These are phyloP conservation scores for Boletus pseudopeckii DNA, from an alignment of 768 basidiomycete species.

Conservation along the genomic window DNA sequence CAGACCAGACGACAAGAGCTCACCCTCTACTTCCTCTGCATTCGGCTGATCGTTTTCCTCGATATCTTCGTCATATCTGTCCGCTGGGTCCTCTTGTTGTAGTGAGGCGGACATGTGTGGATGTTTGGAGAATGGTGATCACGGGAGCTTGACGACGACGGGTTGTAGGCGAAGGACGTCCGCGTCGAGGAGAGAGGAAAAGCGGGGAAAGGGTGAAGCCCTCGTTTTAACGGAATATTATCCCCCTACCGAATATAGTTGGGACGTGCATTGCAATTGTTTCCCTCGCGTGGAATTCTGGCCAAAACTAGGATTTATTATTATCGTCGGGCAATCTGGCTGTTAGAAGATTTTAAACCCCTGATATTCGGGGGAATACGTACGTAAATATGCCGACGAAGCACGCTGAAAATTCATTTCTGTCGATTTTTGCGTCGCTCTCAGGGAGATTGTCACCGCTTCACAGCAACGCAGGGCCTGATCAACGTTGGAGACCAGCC, in stretches of 20 bases:
- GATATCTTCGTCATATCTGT: conserved; percentile 60
- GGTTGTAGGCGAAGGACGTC: conserved; percentile 23
- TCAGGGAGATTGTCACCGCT: conserved; percentile 23
- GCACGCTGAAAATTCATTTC: conserved; percentile 36
- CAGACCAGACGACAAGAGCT: conserved; percentile 14
- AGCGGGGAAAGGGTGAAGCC: conserved; percentile 61
- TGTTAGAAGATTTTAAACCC: conserved; percentile 50
- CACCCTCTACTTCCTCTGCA: conserved; percentile 31
- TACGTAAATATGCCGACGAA: conserved; percentile 51
- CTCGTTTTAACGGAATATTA: conserved; percentile 75
- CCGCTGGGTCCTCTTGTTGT: conserved; percentile 49
- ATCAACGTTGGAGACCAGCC: conserved; percentile 9
- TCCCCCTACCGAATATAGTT: conserved; percentile 70
- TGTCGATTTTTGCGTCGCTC: conserved; percentile 24
- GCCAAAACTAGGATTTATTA: conserved; percentile 57
- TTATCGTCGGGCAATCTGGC: conserved; percentile 51
- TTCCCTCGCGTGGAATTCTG: conserved; percentile 62
- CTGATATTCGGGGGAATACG: conserved; percentile 55
- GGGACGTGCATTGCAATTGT: conserved; percentile 58
- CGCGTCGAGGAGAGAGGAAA: conserved; percentile 46
- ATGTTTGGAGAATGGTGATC: conserved; percentile 19
- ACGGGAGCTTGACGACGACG: conserved; percentile 23
- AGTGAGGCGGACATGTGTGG: conserved; percentile 62
- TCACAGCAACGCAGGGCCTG: conserved; percentile 11
- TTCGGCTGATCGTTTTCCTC: conserved; percentile 46